These are phyloP conservation scores for Phalaenopsis equestris DNA, from an alignment of 106 monocot species.

Conservation along the genomic window DNA sequence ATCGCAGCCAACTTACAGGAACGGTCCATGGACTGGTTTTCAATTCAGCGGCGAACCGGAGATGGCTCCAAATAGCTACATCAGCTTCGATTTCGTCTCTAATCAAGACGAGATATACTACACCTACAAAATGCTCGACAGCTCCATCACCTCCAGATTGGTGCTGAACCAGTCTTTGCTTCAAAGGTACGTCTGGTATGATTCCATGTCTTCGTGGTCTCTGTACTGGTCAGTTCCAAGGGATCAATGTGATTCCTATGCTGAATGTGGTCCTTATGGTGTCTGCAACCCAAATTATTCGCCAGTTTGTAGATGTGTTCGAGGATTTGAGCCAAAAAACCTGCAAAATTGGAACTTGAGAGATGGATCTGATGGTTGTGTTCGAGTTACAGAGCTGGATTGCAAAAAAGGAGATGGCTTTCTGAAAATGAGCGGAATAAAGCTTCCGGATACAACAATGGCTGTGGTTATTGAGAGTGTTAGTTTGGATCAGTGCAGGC, in stretches of 20 bases:
- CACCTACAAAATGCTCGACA: neutral
- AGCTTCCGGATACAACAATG: constrained; percentile 24
- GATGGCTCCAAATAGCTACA: neutral
- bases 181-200: constrained; percentile 22
- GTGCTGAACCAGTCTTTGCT: constrained; percentile 11
- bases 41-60: neutral
- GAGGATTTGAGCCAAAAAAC: constrained; percentile 32
- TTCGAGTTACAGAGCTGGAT: constrained; percentile 24
- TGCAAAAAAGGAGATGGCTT: constrained; percentile 34
- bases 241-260: constrained; percentile 24
- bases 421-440: constrained; percentile 10
- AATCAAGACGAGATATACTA: neutral
- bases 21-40: constrained; percentile 12
- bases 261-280: constrained; percentile 35
- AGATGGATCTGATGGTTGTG: constrained; percentile 36
- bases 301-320: constrained; percentile 36
- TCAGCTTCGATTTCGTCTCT: constrained; percentile 3
- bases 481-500: neutral
- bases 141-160: constrained; percentile 11
- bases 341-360: constrained; percentile 22
- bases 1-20: neutral
- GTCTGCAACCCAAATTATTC: constrained; percentile 21
- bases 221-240: constrained; percentile 17
- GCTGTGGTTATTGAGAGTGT: neutral
- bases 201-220: constrained; percentile 16